Evolutionary conservation across 805 yeast species (phyloP), one percentile per base, ranked within the genome.

Genomic region (Starmerella riodocensis): DNA sequence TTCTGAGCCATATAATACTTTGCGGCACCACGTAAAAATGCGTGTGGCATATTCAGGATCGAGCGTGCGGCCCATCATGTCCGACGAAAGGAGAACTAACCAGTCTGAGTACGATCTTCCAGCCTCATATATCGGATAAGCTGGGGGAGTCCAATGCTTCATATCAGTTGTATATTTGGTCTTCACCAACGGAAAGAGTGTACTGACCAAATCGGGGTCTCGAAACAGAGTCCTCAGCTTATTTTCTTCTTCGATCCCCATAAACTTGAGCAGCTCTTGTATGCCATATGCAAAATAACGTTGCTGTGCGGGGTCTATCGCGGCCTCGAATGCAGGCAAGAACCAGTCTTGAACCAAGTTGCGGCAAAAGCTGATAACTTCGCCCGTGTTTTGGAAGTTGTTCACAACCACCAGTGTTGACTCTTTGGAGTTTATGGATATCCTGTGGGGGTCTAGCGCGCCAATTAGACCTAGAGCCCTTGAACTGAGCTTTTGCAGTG

Each of bases 241-340:
- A 4, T 12, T 23, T n/a, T 32, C 33, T 2, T 40, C 33, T 16
- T 42, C 45, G 3, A 41, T 43, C 3, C 29, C 30, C 75, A 48
- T 41, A 13, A 74, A 68, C 47, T 74, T 74, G 37, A 91, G 60
- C 35, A 78, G 76, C 46, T 84, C 91, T 56, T 91, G 99, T 72
- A 91, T 82, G 0, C 88, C 79, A 57, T 73, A 79, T 0, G 95
- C 94, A 26, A 85, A 67, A 53, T 78, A 81, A 42, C 81, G 66
- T 56, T 91, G 98, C 35, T 74, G 73, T 18, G 73, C 71, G 0
- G 97, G 94, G 53, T 85, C 85, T 25, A 78, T 80, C 1, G 95
- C 78, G 0, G 94, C 85, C 74, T 93, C 78, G 58, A 85, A 86
- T 1, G 84, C 74, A 25, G 82, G 84, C 7, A 86, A 78, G n/a